phyloP scores from a whole-genome alignment of 306 rosid genomes.

The Sicyos edulis region DNA sequence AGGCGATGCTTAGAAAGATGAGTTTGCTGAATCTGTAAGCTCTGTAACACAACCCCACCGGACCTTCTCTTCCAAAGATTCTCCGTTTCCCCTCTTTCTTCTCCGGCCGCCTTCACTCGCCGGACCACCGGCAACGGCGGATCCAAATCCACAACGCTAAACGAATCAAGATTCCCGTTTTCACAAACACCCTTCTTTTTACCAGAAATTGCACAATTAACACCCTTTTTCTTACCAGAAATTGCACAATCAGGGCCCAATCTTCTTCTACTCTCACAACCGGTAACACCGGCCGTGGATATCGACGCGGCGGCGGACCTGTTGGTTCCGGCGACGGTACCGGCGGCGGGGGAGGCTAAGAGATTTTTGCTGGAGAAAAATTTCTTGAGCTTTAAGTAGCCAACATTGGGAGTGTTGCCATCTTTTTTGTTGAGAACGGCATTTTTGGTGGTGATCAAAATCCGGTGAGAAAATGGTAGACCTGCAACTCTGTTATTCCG shows the following conservation, averaged over 20 bases:
- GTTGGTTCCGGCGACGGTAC: not conserved
- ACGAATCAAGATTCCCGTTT: slow-evolving; percentile 26
- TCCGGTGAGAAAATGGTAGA: slow-evolving; percentile 32
- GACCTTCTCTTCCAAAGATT: slow-evolving; percentile 66
- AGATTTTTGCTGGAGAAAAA: slow-evolving; percentile 61
- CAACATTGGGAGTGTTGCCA: slow-evolving; percentile 29
- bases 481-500: slow-evolving; percentile 67
- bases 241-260: not conserved
- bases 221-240: too few species aligned
- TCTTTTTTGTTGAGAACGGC: not conserved
- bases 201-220: not conserved
- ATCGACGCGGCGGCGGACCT: slow-evolving; percentile 24
- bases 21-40: slow-evolving; percentile 50
- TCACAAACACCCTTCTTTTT: slow-evolving; percentile 17
- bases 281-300: slow-evolving; percentile 3
- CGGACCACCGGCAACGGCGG: slow-evolving; percentile 67
- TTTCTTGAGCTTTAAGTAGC: slow-evolving; percentile 60
- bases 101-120: slow-evolving; percentile 26
- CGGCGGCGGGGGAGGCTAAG: slow-evolving; percentile 13
- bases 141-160: slow-evolving; percentile 52
- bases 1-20: slow-evolving; percentile 37
- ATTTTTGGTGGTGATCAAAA: slow-evolving; percentile 19
- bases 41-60: slow-evolving; percentile 35
- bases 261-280: slow-evolving; percentile 30
- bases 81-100: slow-evolving; percentile 26